phyloP scores from a whole-genome alignment of 1,139 yeast genomes.

The Candida buenavistaensis region DNA sequence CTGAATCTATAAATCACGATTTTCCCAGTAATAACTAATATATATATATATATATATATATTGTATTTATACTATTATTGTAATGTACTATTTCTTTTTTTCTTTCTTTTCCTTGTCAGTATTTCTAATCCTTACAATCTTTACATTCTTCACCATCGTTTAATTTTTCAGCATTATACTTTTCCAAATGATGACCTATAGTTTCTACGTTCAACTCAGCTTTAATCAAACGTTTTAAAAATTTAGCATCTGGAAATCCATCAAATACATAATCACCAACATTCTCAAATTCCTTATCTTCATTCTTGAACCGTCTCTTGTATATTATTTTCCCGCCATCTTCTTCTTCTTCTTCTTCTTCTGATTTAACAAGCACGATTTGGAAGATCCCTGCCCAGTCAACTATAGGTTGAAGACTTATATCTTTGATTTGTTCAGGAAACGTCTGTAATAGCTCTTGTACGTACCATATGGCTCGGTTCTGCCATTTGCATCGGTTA shows the following conservation, averaged over 20 bases:
- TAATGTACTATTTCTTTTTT: constrained; percentile 5
- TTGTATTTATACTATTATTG: constrained; percentile 2
- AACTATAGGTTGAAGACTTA: constrained; percentile 39
- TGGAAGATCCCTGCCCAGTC: constrained; percentile 42
- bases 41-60: constrained; percentile 3
- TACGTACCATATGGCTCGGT: constrained; percentile 48
- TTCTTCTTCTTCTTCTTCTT: constrained; percentile 1
- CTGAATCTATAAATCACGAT: constrained; percentile 16
- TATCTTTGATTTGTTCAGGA: constrained; percentile 36
- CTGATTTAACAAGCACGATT: constrained; percentile 20
- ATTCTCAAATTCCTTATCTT: constrained; percentile 22
- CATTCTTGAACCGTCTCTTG: constrained; percentile 38
- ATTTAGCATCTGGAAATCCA: constrained; percentile 49
- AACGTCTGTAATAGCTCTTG: constrained; percentile 48
- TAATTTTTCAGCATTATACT: constrained; percentile 7
- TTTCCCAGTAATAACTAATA: constrained; percentile 8
- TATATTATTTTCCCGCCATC: constrained; percentile 26
- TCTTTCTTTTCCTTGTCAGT: no score
- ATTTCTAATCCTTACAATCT: constrained; percentile 12
- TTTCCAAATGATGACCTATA: constrained; percentile 30
- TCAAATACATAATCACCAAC: constrained; percentile 36
- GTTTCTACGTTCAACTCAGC: constrained; percentile 28
- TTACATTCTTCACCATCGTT: constrained; percentile 9
- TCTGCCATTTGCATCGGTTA: constrained; percentile 49
- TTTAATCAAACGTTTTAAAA: constrained; percentile 37